Evolutionary conservation across 345 rosid genomes (phyloP), one percentile per base, ranked within the genome.

Genomic region (Murraya koenigii): DNA sequence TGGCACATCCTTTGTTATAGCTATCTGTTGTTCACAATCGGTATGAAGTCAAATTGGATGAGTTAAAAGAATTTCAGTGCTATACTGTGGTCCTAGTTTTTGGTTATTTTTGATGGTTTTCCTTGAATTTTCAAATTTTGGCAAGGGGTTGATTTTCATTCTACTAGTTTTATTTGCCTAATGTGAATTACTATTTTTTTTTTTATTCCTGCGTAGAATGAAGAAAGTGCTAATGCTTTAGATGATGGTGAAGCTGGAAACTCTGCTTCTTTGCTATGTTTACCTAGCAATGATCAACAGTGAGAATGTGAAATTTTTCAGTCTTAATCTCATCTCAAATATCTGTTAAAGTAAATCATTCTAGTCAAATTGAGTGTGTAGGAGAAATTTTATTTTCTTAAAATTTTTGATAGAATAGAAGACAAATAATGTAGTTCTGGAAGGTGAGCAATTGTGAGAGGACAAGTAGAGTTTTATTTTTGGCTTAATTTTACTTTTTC

Each of bases 151-250:
- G 11, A 35, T 41, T 26, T 30, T 33, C 30, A 28, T 6, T 39
- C 23, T n/a, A 9, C 4, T 33, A 62, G 8, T 63, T 23, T 28
- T 17, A 44, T 25, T 73, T 5, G 49, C 65, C 49, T 52, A 19
- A 52, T 52, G 56, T 52, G 22, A 52, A 11, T 15, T 15, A 39
- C 41, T 73, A 32, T 23, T 71, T 6, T 17, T 44, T 44, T 44
- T 30, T 30, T 30, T 30, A n/a, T n/a, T 2, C 39, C n/a, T 32
- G 39, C 28, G 39, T 79, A 84, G 89, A 84, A 81, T 3, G 83
- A 78, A 79, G 84, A 60, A 47, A 35, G 11, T 26, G 32, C 15
- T 39, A 60, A 78, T 5, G 26, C 74, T 73, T 52, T 72, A 1
- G 79, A 66, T 41, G 77, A 68, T 8, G 75, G 36, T 5, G 61